Conservation (phyloP, 441 rosid genomes). For the Arabidopsis hybrid region DNA sequence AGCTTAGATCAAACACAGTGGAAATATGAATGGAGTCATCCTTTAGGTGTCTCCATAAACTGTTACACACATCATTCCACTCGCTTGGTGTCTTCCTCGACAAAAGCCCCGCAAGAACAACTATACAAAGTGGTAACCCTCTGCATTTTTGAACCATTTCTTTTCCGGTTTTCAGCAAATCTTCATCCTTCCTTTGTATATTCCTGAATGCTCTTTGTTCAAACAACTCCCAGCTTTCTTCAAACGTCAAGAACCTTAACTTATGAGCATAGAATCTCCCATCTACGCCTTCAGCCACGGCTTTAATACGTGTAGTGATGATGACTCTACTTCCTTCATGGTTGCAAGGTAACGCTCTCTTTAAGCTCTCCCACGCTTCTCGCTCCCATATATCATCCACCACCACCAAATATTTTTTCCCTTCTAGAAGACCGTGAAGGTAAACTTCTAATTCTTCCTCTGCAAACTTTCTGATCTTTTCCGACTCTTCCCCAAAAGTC, state of each 20-base stretch:
- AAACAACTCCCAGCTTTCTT: constrained; percentile 38
- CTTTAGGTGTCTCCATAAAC: constrained; percentile 39
- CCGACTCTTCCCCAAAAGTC: background rate
- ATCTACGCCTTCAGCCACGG: constrained; percentile 29
- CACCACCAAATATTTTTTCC: constrained; percentile 31
- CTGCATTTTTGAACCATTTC: constrained; percentile 23
- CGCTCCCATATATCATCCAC: constrained; percentile 36
- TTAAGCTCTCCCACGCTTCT: constrained; percentile 38
- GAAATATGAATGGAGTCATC: constrained; percentile 25
- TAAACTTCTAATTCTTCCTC: constrained; percentile 33
- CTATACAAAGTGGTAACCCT: constrained; percentile 33
- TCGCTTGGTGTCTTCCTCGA: constrained; percentile 32
- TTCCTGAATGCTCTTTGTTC: constrained; percentile 35
- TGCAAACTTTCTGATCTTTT: background rate
- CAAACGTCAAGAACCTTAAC: constrained; percentile 28
- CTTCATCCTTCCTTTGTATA: background rate
- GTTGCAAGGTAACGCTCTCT: constrained; percentile 28
- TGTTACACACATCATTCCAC: constrained; percentile 29
- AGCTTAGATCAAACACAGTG: constrained; percentile 28
- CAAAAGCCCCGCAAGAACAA: constrained; percentile 20
- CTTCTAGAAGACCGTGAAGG: background rate
- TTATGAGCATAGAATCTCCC: background rate
- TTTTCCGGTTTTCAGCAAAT: constrained; percentile 20
- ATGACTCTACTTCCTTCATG: constrained; percentile 29
- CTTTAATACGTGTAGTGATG: constrained; percentile 36